phyloP scores from a whole-genome alignment of 2,329 filamentous ascomycete species.

The Epichloe aotearoae region DNA sequence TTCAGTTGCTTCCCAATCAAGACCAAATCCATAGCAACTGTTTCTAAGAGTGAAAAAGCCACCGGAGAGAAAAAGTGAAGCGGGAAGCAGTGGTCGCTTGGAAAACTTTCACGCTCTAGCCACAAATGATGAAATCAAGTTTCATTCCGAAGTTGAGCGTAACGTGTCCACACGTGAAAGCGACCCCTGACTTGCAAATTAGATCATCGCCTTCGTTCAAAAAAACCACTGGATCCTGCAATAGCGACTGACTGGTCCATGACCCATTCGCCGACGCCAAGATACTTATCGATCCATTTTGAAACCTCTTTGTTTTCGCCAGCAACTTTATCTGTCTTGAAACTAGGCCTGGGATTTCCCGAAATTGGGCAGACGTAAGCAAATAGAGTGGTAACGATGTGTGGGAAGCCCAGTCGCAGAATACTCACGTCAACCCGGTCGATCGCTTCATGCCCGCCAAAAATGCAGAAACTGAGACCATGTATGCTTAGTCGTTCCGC shows the following conservation, averaged over 20 bases:
- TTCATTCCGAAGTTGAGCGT: background rate
- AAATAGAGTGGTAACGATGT: background rate
- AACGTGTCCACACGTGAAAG: background rate
- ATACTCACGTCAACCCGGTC: constrained; percentile 88
- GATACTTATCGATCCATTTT: constrained; percentile 85
- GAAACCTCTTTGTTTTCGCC: constrained; percentile 69
- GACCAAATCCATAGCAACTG: too few species aligned
- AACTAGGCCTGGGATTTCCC: constrained; percentile 48
- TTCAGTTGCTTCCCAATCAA: too few species aligned
- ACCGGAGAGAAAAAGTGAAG: too few species aligned
- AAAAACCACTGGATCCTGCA: constrained; percentile 76
- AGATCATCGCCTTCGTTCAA: constrained; percentile 70
- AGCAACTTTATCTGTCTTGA: constrained; percentile 74
- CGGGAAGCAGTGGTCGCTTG: background rate
- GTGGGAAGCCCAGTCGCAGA: background rate
- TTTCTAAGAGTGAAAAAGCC: too few species aligned
- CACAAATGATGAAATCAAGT: background rate
- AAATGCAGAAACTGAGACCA: constrained; percentile 68
- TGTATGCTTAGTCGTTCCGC: background rate
- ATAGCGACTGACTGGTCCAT: constrained; percentile 96
- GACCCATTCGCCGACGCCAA: constrained; percentile 90
- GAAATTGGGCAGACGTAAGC: constrained; percentile 20
- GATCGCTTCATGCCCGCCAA: constrained; percentile 95
- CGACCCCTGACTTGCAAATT: background rate
- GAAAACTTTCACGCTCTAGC: background rate